Percentiles rank a stretch among this genome's conserved stretches.
phyloP scores from a whole-genome alignment of 2,329 filamentous ascomycete species.

The Trichoderma guizhouense region DNA sequence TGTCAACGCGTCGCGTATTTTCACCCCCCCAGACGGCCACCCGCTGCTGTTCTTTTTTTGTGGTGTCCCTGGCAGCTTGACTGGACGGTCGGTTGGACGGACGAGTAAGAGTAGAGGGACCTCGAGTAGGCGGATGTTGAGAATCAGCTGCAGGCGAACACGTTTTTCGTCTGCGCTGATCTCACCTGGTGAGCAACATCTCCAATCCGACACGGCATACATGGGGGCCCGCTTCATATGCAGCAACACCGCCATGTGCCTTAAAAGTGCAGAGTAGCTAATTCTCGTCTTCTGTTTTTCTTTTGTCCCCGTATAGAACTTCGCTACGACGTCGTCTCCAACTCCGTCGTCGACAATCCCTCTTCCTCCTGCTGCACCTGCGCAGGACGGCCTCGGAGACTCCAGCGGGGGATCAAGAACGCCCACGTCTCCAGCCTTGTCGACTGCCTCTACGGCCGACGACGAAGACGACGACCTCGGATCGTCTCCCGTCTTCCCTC shows the following conservation, averaged over 20 bases:
- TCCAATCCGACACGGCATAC: constrained; percentile 9
- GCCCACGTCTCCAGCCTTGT: constrained; percentile 57
- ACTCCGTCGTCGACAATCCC: constrained; percentile 42
- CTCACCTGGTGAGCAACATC: constrained; percentile 47
- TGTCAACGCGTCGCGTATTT: constrained; percentile 35
- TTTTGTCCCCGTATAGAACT: constrained; percentile 31
- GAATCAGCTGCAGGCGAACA: constrained; percentile 59
- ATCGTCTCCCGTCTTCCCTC: constrained; percentile 56
- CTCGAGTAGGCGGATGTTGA: constrained; percentile 35
- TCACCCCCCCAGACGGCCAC: constrained; percentile 15
- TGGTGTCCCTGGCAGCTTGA: constrained; percentile 21
- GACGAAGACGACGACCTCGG: constrained; percentile 50
- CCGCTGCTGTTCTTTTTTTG: neutral
- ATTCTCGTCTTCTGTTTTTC: constrained; percentile 22
- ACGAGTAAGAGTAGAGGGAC: constrained; percentile 19
- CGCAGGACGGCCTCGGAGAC: constrained; percentile 54
- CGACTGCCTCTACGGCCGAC: constrained; percentile 60
- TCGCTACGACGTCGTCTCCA: constrained; percentile 55
- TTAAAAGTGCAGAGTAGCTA: constrained; percentile 23
- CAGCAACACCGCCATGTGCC: constrained; percentile 22
- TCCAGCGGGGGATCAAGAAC: constrained; percentile 35
- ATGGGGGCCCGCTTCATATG: constrained; percentile 15
- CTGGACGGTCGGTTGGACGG: constrained; percentile 18
- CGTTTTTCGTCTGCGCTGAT: constrained; percentile 60
- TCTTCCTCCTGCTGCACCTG: constrained; percentile 57